Base-by-base conservation (phyloP, 768 basidiomycete species). In the Podaxis mareebaensis region DNA sequence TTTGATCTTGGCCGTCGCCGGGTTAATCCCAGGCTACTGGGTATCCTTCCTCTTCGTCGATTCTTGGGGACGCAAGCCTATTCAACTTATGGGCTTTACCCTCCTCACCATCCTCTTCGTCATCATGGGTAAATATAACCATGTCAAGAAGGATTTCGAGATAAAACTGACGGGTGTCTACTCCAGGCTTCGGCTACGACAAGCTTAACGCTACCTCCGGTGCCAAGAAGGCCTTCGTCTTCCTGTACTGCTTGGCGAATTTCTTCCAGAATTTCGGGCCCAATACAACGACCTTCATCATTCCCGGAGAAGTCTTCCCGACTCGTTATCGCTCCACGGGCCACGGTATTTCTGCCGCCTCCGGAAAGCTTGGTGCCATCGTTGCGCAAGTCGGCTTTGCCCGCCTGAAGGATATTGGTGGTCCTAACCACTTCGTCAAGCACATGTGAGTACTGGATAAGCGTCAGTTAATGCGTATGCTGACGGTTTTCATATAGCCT, bases 241-340 rank as follows among this genome's bases (percentile, higher is more conserved):
- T 90, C 77, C 83, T 92, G 28, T 95, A 94, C 78, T 91, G 91
- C 72, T 78, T 95, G n/a, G 84, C 91, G 68, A 90, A 91, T 72
- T 93, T 93, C 78, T 92, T 93, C 89, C 89, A 92, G 78, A 94
- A 94, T 76, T 94, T 93, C 65, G 92, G 91, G 1, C 90, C 89
- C 10, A 92, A 93, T 68, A 83, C 83, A 0, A 93, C 91, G 0
- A 93, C 92, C 0, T 94, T 95, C 73, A 63, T 93, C 60, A 77
- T 93, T 3, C 92, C 93, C 0, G 91, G 90, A 66, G 93, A 95
- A 72, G 83, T 79, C 26, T 95, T 93, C 85, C 93, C 93, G 1
- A 95, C 93, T 1, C 90, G 93, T 53, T 93, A 94, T 74, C 87
- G 93, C 65, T 92, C 91, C 5, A 93, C 92, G 4, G 89, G 84